Percentiles rank a stretch among this genome's conserved stretches.
Conservation (phyloP, 805 yeast genomes). For the Candida ficus region DNA sequence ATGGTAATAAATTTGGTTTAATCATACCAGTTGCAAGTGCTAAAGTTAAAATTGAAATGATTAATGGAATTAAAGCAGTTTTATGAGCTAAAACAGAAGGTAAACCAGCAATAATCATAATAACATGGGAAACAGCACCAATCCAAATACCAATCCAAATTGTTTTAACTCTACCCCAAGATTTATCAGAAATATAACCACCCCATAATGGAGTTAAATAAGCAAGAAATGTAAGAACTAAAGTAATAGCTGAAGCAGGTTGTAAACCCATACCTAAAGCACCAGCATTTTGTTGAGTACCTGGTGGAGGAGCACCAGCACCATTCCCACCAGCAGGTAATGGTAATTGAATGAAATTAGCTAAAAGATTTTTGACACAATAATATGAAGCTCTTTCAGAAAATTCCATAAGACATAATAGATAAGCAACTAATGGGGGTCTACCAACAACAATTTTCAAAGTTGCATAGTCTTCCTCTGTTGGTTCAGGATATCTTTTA, state of each 20-base stretch:
- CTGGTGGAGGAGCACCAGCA: slow-evolving; percentile 19
- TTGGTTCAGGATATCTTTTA: slow-evolving; percentile 29
- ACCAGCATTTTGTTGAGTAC: slow-evolving; percentile 32
- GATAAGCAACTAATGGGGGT: slow-evolving; percentile 42
- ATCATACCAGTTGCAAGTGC: slow-evolving; percentile 80
- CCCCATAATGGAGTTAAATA: slow-evolving; percentile 74
- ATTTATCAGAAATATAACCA: slow-evolving; percentile 69
- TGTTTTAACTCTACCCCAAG: slow-evolving; percentile 65
- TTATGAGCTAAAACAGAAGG: slow-evolving; percentile 41
- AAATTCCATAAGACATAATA: slow-evolving; percentile 63
- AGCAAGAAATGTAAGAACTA: slow-evolving; percentile 77
- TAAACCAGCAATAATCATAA: slow-evolving; percentile 62
- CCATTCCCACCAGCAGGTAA: slow-evolving; percentile 34
- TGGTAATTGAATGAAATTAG: slow-evolving; percentile 65
- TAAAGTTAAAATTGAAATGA: slow-evolving; percentile 38
- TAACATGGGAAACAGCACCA: slow-evolving; percentile 55
- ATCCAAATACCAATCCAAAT: slow-evolving; percentile 53
- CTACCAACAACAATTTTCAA: slow-evolving; percentile 36
- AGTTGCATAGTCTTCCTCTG: slow-evolving; percentile 36
- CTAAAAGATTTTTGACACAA: slow-evolving; percentile 69
- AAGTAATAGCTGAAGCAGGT: slow-evolving; percentile 66
- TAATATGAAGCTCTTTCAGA: slow-evolving; percentile 81
- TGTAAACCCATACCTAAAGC: slow-evolving; percentile 55
- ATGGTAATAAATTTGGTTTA: slow-evolving; percentile 60
- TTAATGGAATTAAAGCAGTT: slow-evolving; percentile 52